phyloP scores from a whole-genome alignment of 805 yeast genomes.

The Wickerhamiella nectarea region DNA sequence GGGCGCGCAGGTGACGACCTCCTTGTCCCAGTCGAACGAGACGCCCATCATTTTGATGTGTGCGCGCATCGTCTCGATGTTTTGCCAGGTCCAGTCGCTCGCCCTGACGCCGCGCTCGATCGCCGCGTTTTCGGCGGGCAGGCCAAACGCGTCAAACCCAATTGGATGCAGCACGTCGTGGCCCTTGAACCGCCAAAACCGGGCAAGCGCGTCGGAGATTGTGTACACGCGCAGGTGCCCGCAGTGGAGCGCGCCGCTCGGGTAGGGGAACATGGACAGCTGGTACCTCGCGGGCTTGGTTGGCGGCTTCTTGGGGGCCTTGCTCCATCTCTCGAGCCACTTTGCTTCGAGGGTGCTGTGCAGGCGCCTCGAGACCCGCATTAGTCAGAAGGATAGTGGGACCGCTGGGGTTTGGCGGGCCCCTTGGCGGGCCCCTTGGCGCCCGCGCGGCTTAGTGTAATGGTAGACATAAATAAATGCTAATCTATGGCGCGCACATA shows the following conservation, averaged over 20 bases:
- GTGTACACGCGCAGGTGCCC: constrained; percentile 92
- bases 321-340: constrained; percentile 23
- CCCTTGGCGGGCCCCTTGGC: too few species aligned
- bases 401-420: too few species aligned
- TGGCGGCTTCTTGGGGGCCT: constrained; percentile 3
- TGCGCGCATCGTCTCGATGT: constrained; percentile 72
- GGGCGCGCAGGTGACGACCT: constrained; percentile 71
- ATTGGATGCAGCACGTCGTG: constrained; percentile 78
- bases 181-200: constrained; percentile 68
- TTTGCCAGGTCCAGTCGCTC: constrained; percentile 63
- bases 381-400: not conserved
- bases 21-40: constrained; percentile 89
- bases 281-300: constrained; percentile 38
- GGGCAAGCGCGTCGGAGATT: constrained; percentile 68
- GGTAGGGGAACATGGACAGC: constrained; percentile 89
- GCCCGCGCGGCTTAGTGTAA: too few species aligned
- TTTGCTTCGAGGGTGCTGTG: constrained; percentile 14
- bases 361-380: not conserved
- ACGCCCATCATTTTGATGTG: constrained; percentile 71
- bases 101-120: constrained; percentile 73
- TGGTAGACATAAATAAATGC: too few species aligned
- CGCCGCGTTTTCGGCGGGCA: constrained; percentile 98
- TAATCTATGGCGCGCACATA: too few species aligned
- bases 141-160: constrained; percentile 99
- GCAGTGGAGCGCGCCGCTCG: constrained; percentile 84